Base-by-base conservation (phyloP, 2,329 filamentous ascomycete genomes). In the Hymenoscyphus occultus region DNA sequence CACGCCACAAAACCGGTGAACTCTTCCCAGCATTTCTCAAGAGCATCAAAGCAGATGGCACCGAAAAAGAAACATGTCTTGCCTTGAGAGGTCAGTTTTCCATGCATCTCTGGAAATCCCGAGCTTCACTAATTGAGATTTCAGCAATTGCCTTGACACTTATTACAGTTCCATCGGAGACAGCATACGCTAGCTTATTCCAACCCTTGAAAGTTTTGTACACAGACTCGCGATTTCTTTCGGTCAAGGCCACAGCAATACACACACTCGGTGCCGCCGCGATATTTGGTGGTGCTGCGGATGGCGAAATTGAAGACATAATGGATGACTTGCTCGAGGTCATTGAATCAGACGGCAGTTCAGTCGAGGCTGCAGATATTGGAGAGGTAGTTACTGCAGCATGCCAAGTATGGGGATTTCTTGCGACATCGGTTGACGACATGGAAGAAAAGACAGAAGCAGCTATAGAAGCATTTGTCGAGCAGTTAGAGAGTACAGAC, bases 261-360 rank as follows among this genome's bases (percentile, higher is more conserved):
- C 85, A 88, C 69, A 80, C 85, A 19, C 80, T 91, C 14, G 83
- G 85, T 13, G 81, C 84, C 5, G 83, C 83, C 60, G 82, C 87
- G 6, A 85, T 87, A 70, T 91, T 88, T 70, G 87, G 87, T 40
- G 88, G 88, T 35, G 87, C 86, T 5, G 83, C 84, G 2, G 82
- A 86, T 31, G 84, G 85, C 51, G 87, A 86, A 65, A 82, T 85
- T 12, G 77, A 85, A 59, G 84, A 89, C 13, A 81, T 87, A 63
- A 89, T 91, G 87, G 83, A 84, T 0, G 85, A 86, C 61, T 79
- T 90, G 62, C 77, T 91, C 19, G 88, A 90, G 68, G 88, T 91
- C 59, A 79, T 88, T 39, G 85, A 88, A 59, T 88, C 87, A 0
- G 89, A 92, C 70, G 89, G 89, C 1, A 79, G 83, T 56, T 85